These are phyloP conservation scores for Agaricus bisporus DNA, from an alignment of 768 basidiomycete genomes.

Conservation along the genomic window DNA sequence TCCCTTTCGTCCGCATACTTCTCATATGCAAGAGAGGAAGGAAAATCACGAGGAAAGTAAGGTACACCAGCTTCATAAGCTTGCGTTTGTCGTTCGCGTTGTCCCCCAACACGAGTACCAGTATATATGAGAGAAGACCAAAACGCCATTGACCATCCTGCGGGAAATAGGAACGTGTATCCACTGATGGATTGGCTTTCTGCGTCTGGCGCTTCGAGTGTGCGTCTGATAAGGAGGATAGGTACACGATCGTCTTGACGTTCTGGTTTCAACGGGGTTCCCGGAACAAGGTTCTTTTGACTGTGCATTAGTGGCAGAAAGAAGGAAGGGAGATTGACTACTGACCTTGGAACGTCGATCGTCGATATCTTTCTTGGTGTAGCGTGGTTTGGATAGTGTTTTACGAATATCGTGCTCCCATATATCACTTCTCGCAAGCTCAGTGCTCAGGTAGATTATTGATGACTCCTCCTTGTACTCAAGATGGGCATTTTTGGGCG, in stretches of 20 bases:
- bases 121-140: slow-evolving; percentile 77
- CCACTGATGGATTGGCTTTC: slow-evolving; percentile 58
- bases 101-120: slow-evolving; percentile 79
- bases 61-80: slow-evolving; percentile 71
- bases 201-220: slow-evolving; percentile 37
- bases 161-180: slow-evolving; percentile 82
- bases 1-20: slow-evolving; percentile 43
- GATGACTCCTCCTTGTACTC: slow-evolving; percentile 22
- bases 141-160: slow-evolving; percentile 91
- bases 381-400: slow-evolving; percentile 53
- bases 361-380: slow-evolving; percentile 82
- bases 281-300: slow-evolving; percentile 68
- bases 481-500: slow-evolving; percentile 66
- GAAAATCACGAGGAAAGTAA: slow-evolving; percentile 82
- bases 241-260: slow-evolving; percentile 82
- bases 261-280: slow-evolving; percentile 57
- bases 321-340: not conserved
- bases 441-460: slow-evolving; percentile 46
- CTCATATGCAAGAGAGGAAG: slow-evolving; percentile 48
- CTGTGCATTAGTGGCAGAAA: not conserved
- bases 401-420: slow-evolving; percentile 63
- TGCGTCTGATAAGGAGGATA: slow-evolving; percentile 75
- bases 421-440: slow-evolving; percentile 59
- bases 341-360: slow-evolving; percentile 68
- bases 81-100: slow-evolving; percentile 77